phyloP scores from a whole-genome alignment of 257 asterid species.

The Gardenia jasminoides region DNA sequence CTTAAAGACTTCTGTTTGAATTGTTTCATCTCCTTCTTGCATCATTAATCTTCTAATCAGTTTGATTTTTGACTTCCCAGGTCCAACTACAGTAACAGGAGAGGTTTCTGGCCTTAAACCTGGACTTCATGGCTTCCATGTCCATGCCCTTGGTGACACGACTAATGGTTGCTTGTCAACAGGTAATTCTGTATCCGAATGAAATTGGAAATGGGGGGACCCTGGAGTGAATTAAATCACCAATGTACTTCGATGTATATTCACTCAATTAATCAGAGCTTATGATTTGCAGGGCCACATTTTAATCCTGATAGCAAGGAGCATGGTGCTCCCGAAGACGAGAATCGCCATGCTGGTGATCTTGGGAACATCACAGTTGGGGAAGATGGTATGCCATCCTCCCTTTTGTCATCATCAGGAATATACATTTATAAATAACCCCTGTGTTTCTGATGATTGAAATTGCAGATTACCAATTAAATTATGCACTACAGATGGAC shows the following conservation, averaged over 20 bases:
- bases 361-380: constrained; percentile 87
- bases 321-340: constrained; percentile 93
- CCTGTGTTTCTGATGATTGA: not conserved
- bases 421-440: not conserved
- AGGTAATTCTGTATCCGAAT: constrained; percentile 40
- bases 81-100: constrained; percentile 79
- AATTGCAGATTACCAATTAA: not conserved
- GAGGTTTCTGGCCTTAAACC: constrained; percentile 77
- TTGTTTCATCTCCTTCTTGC: not conserved
- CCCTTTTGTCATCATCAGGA: not conserved
- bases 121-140: constrained; percentile 95
- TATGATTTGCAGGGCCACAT: constrained; percentile 70
- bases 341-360: constrained; percentile 98
- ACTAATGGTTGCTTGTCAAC: constrained; percentile 99
- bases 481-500: not conserved
- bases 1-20: not conserved
- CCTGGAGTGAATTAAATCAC: not conserved
- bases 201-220: not conserved
- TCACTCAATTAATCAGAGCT: not conserved
- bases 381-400: constrained; percentile 59
- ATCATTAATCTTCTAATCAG: not conserved
- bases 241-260: not conserved
- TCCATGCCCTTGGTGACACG: constrained; percentile 99
- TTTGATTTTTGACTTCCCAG: constrained; percentile 33
- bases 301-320: constrained; percentile 79